These are phyloP conservation scores for Apium graveolens DNA, from an alignment of 129 eudicot genomes.

Conservation along the genomic window DNA sequence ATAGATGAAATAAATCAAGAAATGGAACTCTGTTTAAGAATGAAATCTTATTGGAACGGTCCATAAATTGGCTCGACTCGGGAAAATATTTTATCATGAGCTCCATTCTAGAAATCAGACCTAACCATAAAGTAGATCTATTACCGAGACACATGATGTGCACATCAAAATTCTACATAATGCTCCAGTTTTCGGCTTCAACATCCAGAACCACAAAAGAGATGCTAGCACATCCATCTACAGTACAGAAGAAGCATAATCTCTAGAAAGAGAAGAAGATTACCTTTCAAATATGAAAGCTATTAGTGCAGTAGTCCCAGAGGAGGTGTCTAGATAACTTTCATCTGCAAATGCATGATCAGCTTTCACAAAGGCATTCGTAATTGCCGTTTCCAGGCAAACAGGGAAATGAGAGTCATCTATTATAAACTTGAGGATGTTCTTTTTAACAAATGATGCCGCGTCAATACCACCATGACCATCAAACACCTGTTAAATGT, in stretches of 20 bases:
- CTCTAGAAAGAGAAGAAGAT: constrained; percentile 4
- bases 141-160: too few species aligned
- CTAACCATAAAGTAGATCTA: background rate
- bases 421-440: constrained; percentile 59
- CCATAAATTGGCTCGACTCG: background rate
- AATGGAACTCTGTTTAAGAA: background rate
- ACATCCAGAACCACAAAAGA: background rate
- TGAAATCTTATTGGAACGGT: too few species aligned
- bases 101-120: too few species aligned
- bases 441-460: constrained; percentile 54
- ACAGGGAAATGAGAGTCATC: constrained; percentile 70
- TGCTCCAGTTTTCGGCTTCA: background rate
- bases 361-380: constrained; percentile 72
- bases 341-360: constrained; percentile 82
- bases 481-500: constrained; percentile 67
- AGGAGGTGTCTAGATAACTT: constrained; percentile 58
- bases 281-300: constrained; percentile 82
- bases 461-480: constrained; percentile 99
- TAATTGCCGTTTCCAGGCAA: constrained; percentile 59
- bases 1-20: background rate
- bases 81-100: too few species aligned
- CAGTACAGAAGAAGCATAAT: background rate
- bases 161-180: background rate
- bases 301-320: constrained; percentile 90
- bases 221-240: background rate